These are phyloP conservation scores for Dothistroma septosporum DNA, from an alignment of 2,329 filamentous ascomycete species.

Conservation along the genomic window DNA sequence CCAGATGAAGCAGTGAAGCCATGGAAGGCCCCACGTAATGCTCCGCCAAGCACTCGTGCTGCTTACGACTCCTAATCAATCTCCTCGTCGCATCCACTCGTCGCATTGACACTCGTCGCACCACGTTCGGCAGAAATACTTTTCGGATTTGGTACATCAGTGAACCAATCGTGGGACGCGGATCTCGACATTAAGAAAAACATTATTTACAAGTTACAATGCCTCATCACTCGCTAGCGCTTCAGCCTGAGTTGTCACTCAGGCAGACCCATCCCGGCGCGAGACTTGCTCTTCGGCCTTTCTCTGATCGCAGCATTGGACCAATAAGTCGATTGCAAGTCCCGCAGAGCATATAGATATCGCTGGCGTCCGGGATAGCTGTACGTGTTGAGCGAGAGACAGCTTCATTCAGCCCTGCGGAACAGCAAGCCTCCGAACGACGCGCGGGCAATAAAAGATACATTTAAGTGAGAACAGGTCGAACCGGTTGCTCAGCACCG, in stretches of 20 bases:
- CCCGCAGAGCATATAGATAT: conserved; percentile 26
- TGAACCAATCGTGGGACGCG: conserved; percentile 5
- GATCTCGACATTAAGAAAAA: conserved; percentile 26
- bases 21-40: not conserved
- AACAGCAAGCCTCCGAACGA: conserved; percentile 15
- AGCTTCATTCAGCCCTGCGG: conserved; percentile 8
- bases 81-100: not conserved
- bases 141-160: not conserved
- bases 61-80: not conserved
- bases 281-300: conserved; percentile 5
- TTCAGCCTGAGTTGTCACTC: conserved; percentile 7
- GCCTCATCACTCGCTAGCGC: conserved; percentile 2
- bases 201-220: conserved; percentile 28
- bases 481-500: conserved; percentile 22
- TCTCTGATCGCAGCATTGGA: conserved; percentile 2
- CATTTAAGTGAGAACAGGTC: conserved; percentile 13
- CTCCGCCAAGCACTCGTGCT: not conserved
- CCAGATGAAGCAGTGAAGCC: not conserved
- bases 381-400: conserved; percentile 9
- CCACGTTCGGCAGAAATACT: not conserved
- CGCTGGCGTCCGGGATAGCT: conserved; percentile 6
- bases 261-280: conserved; percentile 11
- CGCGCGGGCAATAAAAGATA: conserved; percentile 14
- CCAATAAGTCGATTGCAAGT: conserved; percentile 15
- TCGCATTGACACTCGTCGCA: not conserved